Base-by-base conservation (phyloP, 202 grass and related monocot species). In the Zizania palustris region DNA sequence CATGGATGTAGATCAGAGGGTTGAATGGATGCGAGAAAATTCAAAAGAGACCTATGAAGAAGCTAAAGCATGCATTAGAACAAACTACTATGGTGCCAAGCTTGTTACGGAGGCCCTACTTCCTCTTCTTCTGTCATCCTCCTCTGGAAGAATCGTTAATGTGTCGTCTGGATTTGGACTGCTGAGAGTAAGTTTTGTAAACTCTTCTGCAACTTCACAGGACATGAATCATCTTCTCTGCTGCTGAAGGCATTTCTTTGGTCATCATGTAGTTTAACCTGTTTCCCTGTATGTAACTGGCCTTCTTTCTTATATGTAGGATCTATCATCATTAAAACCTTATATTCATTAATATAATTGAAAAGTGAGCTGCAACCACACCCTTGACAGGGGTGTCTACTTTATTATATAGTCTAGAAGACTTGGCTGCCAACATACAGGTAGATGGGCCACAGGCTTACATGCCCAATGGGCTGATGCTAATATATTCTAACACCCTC, bases 21-120 rank as follows among this genome's bases (percentile, higher is more conserved):
- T 69, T 9, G 64, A 76, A 80, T 83, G 73, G 66, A 61, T 90
- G 60, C 60, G 37, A 39, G 62, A 86, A 86, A 84, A 79, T 48
- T 78, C 72, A 51, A 76, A 62, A 40, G 87, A 86, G 68, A 88
- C 72, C 53, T 83, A 88, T 0, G 70, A 90, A 9, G 75, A 88
- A 59, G 87, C 93, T 55, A 61, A 82, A 79, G 60, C 88, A 73
- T 93, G 93, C 45, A 79, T 88, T 69, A 48, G 57, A 41, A 93
- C 87, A 1, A 97, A 97, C 57, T 97, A 90, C 69, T 86, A 88
- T 36, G 90, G 93, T 28, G 60, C 54, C 11, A 97, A 93, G 56
- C 49, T 73, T 39, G 83, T 90, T 60, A 90, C 85, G 0, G 69
- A 88, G 57, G 75, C 82, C 58, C 67, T 92, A 34, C 46, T 92